Conservation (phyloP, 139 green algal species). For the Auxenochlorella pyrenoidosa region DNA sequence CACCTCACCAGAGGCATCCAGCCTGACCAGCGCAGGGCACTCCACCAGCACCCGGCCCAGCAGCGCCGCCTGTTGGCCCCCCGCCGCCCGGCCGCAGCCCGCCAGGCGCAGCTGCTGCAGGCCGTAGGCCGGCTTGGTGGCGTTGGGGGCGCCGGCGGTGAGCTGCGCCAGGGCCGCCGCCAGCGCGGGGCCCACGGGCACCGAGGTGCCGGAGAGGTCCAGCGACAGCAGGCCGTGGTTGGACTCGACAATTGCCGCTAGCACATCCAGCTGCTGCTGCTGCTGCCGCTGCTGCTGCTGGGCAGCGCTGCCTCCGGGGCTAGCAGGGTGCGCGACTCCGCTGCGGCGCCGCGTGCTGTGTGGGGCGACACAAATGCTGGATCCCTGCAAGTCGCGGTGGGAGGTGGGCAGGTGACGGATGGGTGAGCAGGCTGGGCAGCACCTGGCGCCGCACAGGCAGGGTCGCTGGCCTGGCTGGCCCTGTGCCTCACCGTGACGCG, state of each 20-base stretch:
- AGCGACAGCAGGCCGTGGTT: not conserved
- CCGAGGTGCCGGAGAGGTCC: not conserved
- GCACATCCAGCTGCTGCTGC: not conserved
- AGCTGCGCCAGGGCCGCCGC: not conserved
- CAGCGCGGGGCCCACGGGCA: not conserved
- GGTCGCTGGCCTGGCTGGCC: not conserved
- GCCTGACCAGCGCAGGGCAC: not conserved
- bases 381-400: not conserved
- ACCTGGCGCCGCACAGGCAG: not conserved
- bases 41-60: conserved; percentile 10
- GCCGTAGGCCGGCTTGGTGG: not conserved
- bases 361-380: not conserved
- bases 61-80: not conserved
- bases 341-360: not conserved
- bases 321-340: not conserved
- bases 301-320: not conserved
- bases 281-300: not conserved
- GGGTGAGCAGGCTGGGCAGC: not conserved
- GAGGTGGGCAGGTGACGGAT: not conserved
- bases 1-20: not conserved
- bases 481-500: not conserved
- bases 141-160: not conserved
- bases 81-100: not conserved
- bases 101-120: conserved; percentile 12
- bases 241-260: not conserved